Conservation (phyloP, 2,329 filamentous ascomycete genomes). For the Colletotrichum sp. region DNA sequence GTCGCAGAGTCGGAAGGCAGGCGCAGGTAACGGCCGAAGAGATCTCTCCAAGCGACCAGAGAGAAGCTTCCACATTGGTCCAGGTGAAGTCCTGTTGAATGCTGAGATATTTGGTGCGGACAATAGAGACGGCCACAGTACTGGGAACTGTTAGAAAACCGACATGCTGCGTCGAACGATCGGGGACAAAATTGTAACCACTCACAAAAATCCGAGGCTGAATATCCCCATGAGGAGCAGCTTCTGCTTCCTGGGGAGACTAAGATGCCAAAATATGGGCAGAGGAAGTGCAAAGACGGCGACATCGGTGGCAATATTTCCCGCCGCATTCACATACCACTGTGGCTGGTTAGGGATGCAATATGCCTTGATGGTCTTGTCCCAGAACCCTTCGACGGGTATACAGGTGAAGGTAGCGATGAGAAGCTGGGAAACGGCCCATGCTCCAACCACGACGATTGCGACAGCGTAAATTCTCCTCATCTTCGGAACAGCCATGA, state of each 20-base stretch:
- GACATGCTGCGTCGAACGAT: neutral
- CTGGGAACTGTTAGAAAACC: neutral
- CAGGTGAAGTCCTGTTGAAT: constrained; percentile 24
- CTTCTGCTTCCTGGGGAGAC: constrained; percentile 26
- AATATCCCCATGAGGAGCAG: constrained; percentile 30
- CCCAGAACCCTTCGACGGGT: constrained; percentile 32
- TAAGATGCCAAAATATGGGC: constrained; percentile 28
- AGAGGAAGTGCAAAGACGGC: constrained; percentile 29
- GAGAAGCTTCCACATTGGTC: constrained; percentile 26
- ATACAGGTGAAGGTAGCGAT: constrained; percentile 28
- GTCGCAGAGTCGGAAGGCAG: constrained; percentile 27
- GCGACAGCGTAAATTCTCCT: constrained; percentile 28
- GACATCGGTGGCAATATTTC: constrained; percentile 31
- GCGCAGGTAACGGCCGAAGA: constrained; percentile 25
- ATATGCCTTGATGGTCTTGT: constrained; percentile 21
- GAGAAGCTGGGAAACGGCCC: constrained; percentile 31
- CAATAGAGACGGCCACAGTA: constrained; percentile 27
- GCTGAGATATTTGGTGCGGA: constrained; percentile 25
- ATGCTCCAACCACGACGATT: constrained; percentile 30
- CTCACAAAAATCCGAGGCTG: constrained; percentile 32
- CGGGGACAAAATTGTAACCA: neutral
- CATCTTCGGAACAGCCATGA: constrained; percentile 32
- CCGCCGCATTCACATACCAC: constrained; percentile 29
- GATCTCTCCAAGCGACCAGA: constrained; percentile 28
- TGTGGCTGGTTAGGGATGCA: constrained; percentile 27